Evolutionary conservation across 768 basidiomycete species (phyloP).

Genomic region (Tylopilus sp.): DNA sequence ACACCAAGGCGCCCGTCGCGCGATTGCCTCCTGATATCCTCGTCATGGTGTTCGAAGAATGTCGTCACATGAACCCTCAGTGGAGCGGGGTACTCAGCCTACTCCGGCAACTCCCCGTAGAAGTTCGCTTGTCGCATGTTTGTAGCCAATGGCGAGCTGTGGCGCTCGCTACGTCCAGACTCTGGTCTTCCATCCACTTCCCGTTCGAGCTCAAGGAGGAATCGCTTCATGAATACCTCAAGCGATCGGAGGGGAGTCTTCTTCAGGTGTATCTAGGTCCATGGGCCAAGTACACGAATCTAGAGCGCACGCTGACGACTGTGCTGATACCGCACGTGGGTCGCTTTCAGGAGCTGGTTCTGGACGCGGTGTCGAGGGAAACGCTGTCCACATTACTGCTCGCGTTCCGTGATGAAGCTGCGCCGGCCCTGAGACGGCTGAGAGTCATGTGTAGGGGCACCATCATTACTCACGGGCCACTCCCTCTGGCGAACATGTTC

Average conservation of each 20-base stretch:
- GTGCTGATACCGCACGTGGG: constrained; percentile 29
- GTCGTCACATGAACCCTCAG: constrained; percentile 30
- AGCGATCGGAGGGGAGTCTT: constrained; percentile 28
- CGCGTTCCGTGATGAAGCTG: constrained; percentile 25
- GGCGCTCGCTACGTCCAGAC: constrained; percentile 31
- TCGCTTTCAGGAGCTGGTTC: constrained; percentile 29
- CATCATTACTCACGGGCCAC: constrained; percentile 25
- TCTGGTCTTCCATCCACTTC: constrained; percentile 35
- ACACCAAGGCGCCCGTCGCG: constrained; percentile 27
- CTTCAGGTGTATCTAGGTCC: constrained; percentile 33
- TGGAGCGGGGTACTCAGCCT: constrained; percentile 32
- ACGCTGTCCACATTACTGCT: constrained; percentile 22
- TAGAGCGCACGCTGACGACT: constrained; percentile 21
- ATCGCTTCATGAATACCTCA: constrained; percentile 32
- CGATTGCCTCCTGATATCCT: constrained; percentile 32
- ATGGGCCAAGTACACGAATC: constrained; percentile 31
- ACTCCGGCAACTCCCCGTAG: constrained; percentile 32
- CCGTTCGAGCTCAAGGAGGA: constrained; percentile 29
- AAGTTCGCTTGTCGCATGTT: constrained; percentile 34
- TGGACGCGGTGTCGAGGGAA: constrained; percentile 31
- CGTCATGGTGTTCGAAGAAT: constrained; percentile 31
- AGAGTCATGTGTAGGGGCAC: constrained; percentile 31
- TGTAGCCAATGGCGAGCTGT: constrained; percentile 34
- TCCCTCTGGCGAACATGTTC: constrained; percentile 24
- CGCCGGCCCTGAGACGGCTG: constrained; percentile 25